Evolutionary conservation across 805 yeast genomes (phyloP), one percentile per base, ranked within the genome.

Genomic region (Candida orba): DNA sequence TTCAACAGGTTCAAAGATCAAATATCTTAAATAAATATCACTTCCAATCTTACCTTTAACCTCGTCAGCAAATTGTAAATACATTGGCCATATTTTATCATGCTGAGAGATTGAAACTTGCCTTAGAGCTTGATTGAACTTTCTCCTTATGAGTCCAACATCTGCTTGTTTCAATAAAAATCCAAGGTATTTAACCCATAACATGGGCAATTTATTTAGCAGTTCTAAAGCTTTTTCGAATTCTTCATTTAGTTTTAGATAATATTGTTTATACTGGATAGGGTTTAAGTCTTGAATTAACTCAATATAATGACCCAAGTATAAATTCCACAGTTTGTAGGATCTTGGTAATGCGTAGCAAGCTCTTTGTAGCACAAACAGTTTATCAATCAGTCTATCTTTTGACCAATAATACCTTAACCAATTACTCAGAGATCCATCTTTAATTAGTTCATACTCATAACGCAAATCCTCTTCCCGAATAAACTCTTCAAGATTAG

Each of bases 291-390:
- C 48, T 10, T 52, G 41, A 6, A 67, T 51, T 13, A 62, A 48
- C 3, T 57, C 58, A 0, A 66, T 48, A 23, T 81, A 57, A 23
- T 72, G 49, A 20, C 69, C 69, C 22, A 79, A 49, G 50, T 77
- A 79, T 9, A 58, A 35, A 44, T 62, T 60, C 88, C 88, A 82
- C 22, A 83, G 53, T 49, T 75, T 72, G 48, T 71, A 71, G 3
- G 79, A 73, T 40, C 73, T 57, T 8, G 66, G 67, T 13, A 77
- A 53, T 10, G 58, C 53, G 8, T 52, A 49, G 14, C 75, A 69
- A 0, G 84, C 81, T 55, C 93, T 58, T 45, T 69, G 72, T 42
- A 73, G 54, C 2, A 83, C 65, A 43, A 73, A 76, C 7, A 78
- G 50, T 24, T 53, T 57, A 20, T 54, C 65, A 23, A 37, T 38